A percentile compares a stretch with the other conserved stretches of the same genome.
Conservation (phyloP, 352 stramenopile species). For the Pythium dissimile region DNA sequence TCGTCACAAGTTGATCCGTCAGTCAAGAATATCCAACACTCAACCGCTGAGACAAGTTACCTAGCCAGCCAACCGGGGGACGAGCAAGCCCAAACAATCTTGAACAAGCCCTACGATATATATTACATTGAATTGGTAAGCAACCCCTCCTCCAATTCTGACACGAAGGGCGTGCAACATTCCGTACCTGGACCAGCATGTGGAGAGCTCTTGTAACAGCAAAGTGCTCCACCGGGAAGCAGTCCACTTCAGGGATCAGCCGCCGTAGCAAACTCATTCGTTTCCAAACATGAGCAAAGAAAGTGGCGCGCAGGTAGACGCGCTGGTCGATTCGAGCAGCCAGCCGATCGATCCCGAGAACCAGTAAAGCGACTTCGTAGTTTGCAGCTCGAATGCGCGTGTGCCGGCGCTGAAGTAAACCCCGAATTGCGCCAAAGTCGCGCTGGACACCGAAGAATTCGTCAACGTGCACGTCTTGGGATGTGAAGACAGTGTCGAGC, state of each 20-base stretch:
- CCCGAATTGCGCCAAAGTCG: not conserved
- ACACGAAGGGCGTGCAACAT: no score
- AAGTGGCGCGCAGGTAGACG: conserved; percentile 17
- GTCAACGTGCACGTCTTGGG: not conserved
- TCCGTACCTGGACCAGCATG: conserved; percentile 19
- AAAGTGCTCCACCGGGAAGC: conserved; percentile 26
- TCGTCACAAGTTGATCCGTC: not conserved
- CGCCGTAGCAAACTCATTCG: conserved; percentile 29
- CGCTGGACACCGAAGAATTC: conserved; percentile 5
- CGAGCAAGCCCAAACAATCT: conserved; percentile 25
- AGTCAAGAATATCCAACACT: not conserved
- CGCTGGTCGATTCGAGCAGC: conserved; percentile 6
- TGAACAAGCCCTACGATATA: conserved; percentile 28
- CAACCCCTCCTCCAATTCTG: no score
- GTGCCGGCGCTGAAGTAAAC: conserved; percentile 23
- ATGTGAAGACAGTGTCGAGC: conserved; percentile 15
- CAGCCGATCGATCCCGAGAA: conserved; percentile 34
- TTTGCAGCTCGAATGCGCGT: conserved; percentile 31
- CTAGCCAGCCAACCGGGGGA: conserved; percentile 33
- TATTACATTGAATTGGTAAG: not conserved
- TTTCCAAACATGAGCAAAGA: conserved; percentile 19
- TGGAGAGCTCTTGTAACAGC: conserved; percentile 22
- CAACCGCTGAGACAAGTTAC: conserved; percentile 1
- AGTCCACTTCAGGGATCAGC: conserved; percentile 49
- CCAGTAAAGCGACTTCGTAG: conserved; percentile 44